phyloP scores from a whole-genome alignment of 164 flowering plant genomes.

The Liriodendron chinense region DNA sequence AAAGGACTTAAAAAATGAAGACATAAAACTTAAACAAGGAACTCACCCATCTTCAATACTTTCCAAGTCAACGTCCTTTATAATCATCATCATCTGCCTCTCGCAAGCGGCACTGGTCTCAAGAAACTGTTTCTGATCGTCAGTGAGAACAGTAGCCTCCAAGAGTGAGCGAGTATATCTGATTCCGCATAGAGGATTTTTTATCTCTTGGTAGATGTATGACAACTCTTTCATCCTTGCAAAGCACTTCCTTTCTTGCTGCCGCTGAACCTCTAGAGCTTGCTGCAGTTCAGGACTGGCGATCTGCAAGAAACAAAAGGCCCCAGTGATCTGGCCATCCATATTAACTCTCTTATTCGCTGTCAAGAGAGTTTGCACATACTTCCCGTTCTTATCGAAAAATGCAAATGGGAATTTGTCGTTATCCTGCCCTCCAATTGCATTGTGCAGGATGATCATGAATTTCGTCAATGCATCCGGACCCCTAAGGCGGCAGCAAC shows the following conservation, averaged over 20 bases:
- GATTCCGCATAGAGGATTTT: constrained; percentile 82
- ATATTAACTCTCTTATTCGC: constrained; percentile 86
- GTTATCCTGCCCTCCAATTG: constrained; percentile 79
- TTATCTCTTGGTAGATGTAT: constrained; percentile 86
- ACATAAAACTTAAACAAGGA: neutral
- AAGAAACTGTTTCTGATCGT: constrained; percentile 88
- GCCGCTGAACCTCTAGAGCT: constrained; percentile 67
- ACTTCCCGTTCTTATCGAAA: constrained; percentile 67
- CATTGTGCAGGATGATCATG: constrained; percentile 87
- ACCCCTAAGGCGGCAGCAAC: constrained; percentile 83
- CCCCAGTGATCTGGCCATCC: constrained; percentile 79
- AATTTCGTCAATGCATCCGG: constrained; percentile 86
- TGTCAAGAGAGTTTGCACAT: constrained; percentile 80
- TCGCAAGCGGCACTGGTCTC: constrained; percentile 94
- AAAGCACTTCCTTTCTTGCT: constrained; percentile 64
- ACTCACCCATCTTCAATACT: constrained; percentile 28
- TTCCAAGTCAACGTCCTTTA: constrained; percentile 64
- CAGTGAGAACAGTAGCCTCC: constrained; percentile 69
- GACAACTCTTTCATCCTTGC: constrained; percentile 85
- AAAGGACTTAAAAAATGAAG: neutral
- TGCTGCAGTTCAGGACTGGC: constrained; percentile 90
- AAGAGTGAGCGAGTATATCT: constrained; percentile 73
- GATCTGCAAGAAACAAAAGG: constrained; percentile 93
- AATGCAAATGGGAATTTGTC: constrained; percentile 79
- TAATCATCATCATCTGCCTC: constrained; percentile 80